These are phyloP conservation scores for Paraphoma sp. DNA, from an alignment of 2,329 filamentous ascomycete genomes.

Conservation along the genomic window DNA sequence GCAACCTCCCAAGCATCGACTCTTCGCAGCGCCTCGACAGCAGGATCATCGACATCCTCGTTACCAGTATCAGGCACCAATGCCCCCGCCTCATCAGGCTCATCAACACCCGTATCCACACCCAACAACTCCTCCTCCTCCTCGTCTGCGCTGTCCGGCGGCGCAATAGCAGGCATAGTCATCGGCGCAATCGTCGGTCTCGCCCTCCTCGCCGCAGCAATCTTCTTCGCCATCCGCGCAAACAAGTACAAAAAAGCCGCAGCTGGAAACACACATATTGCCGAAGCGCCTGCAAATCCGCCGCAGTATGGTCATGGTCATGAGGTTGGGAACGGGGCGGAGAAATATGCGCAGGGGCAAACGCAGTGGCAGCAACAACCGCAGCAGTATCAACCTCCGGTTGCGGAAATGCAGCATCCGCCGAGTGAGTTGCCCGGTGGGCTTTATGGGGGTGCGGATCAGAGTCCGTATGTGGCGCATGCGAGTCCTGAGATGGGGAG, in stretches of 20 bases:
- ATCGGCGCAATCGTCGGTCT: conserved; percentile 19
- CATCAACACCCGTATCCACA: background rate
- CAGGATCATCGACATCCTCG: background rate
- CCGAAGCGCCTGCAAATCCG: background rate
- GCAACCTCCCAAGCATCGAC: background rate
- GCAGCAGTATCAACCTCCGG: background rate
- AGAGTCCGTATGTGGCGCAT: background rate
- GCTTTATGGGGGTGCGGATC: background rate
- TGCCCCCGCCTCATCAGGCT: background rate
- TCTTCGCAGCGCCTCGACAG: background rate
- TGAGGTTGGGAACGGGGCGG: background rate
- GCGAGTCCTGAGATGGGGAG: no score
- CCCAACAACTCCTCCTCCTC: background rate
- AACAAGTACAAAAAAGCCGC: conserved; percentile 1
- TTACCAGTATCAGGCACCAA: background rate
- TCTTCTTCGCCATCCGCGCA: conserved; percentile 16
- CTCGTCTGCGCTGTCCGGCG: conserved; percentile 2
- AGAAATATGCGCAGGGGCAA: background rate
- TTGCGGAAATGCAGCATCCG: background rate
- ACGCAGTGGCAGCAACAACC: background rate
- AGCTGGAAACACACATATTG: background rate
- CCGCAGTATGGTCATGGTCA: background rate
- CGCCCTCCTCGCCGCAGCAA: conserved; percentile 12
- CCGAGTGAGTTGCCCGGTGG: background rate
- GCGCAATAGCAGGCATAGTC: conserved; percentile 22